phyloP scores from a whole-genome alignment of 805 yeast species.

The Starmerella roubikii region DNA sequence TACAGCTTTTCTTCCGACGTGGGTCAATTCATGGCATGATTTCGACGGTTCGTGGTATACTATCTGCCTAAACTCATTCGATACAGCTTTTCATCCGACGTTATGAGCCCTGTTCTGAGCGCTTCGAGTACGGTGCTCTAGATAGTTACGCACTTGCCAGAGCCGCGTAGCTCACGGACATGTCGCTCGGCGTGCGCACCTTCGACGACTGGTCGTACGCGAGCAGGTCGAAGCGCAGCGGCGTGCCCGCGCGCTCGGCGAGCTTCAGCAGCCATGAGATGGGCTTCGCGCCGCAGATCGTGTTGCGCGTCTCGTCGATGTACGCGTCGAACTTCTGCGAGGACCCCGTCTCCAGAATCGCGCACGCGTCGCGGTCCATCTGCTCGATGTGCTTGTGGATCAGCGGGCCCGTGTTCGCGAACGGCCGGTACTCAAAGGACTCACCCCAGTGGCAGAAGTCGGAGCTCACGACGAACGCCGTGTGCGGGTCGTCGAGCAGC shows the following conservation, averaged over 20 bases:
- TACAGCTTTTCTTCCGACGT: too few species aligned
- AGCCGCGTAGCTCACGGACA: slow-evolving; percentile 85
- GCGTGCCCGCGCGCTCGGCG: slow-evolving; percentile 29
- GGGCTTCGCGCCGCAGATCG: slow-evolving; percentile 89
- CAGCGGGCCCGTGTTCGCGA: slow-evolving; percentile 24
- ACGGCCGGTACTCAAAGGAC: slow-evolving; percentile 38
- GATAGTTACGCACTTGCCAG: too few species aligned
- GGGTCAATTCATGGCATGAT: too few species aligned
- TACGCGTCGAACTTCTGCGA: slow-evolving; percentile 52
- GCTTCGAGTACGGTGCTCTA: too few species aligned
- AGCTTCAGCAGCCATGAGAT: slow-evolving; percentile 48
- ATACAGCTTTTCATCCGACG: too few species aligned
- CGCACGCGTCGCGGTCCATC: slow-evolving; percentile 62
- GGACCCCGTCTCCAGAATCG: slow-evolving; percentile 40
- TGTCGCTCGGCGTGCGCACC: slow-evolving; percentile 38
- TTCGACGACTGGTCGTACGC: slow-evolving; percentile 66
- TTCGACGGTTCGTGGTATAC: too few species aligned
- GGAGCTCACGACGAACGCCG: slow-evolving; percentile 66
- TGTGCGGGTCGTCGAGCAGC: slow-evolving; percentile 39
- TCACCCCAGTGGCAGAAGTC: slow-evolving; percentile 95
- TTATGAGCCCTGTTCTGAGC: too few species aligned
- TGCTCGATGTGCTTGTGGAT: slow-evolving; percentile 61
- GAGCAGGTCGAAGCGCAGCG: slow-evolving; percentile 47
- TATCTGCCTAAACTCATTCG: too few species aligned
- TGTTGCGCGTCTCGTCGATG: slow-evolving; percentile 59